Conservation (phyloP, 2,329 filamentous ascomycete species). For the Penicillium sp. region DNA sequence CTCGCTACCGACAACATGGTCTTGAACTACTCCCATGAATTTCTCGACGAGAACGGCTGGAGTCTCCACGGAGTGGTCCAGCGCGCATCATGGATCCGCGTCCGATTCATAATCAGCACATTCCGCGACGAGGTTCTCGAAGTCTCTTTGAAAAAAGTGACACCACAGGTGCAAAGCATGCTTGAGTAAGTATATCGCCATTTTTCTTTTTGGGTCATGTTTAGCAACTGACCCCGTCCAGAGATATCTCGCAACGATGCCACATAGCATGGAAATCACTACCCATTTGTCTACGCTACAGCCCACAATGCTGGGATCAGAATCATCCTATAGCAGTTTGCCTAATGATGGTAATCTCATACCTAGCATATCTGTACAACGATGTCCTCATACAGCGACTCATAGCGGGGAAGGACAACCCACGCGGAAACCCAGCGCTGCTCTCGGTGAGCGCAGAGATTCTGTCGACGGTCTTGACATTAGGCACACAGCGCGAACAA, state of each 20-base stretch:
- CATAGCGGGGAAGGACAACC: conserved; percentile 26
- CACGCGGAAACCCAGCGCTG: conserved; percentile 15
- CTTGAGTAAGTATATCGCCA: conserved; percentile 18
- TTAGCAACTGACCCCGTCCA: not conserved
- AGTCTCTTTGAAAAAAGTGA: conserved; percentile 21
- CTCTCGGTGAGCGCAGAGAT: conserved; percentile 25
- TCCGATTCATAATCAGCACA: conserved; percentile 26
- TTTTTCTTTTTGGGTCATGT: no score
- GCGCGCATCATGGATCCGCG: conserved; percentile 25
- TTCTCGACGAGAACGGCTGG: conserved; percentile 25
- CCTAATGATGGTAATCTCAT: conserved; percentile 34
- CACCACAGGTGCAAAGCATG: conserved; percentile 12
- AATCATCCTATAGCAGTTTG: conserved; percentile 26
- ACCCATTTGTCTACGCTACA: conserved; percentile 25
- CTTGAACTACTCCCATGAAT: conserved; percentile 5
- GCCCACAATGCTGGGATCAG: conserved; percentile 17
- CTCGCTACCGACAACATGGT: conserved; percentile 10
- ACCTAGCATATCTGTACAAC: conserved; percentile 30
- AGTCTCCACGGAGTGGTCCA: conserved; percentile 16
- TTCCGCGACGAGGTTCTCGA: conserved; percentile 32
- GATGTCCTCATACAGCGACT: conserved; percentile 29
- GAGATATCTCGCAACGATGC: conserved; percentile 26
- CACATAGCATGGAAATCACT: conserved; percentile 22
- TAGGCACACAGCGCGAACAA: conserved; percentile 24
- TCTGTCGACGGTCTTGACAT: conserved; percentile 23